Conservation (phyloP, 352 stramenopile species). For the Globisporangium sylvaticum region DNA sequence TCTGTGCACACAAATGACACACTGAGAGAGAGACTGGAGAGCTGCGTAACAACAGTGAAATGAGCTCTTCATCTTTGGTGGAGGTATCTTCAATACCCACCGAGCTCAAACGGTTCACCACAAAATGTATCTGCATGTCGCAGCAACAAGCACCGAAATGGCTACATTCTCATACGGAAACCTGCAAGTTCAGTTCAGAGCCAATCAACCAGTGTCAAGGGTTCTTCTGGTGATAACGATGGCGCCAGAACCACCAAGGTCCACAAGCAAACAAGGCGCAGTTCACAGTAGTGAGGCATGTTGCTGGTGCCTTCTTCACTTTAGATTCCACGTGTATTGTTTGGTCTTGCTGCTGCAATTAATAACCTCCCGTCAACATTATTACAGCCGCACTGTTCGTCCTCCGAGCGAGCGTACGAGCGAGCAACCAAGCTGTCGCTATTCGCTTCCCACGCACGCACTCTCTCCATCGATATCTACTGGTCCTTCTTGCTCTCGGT, state of each 20-base stretch:
- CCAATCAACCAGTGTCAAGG: background rate
- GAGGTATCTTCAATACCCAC: background rate
- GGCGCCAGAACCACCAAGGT: background rate
- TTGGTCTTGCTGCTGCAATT: slow-evolving; percentile 1
- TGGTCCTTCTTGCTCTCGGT: slow-evolving; percentile 58
- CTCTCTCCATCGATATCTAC: slow-evolving; percentile 28
- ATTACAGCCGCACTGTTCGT: background rate
- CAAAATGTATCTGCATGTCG: background rate
- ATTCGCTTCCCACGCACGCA: background rate
- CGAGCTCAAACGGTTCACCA: background rate
- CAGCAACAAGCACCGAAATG: background rate
- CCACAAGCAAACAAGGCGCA: background rate
- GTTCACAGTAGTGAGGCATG: background rate
- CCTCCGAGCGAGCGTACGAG: background rate
- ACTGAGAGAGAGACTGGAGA: background rate
- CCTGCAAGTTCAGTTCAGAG: background rate
- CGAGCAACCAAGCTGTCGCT: background rate
- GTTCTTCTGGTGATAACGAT: background rate
- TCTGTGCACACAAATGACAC: background rate
- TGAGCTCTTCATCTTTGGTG: background rate
- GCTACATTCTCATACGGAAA: background rate
- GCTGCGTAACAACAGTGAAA: background rate
- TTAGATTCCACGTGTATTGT: slow-evolving; percentile 10
- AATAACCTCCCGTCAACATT: slow-evolving; percentile 1
- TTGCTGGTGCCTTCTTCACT: background rate